Evolutionary conservation across 148 eudicot genomes (phyloP), one percentile per base, ranked within the genome.

Genomic region (Euryodendron excelsum): DNA sequence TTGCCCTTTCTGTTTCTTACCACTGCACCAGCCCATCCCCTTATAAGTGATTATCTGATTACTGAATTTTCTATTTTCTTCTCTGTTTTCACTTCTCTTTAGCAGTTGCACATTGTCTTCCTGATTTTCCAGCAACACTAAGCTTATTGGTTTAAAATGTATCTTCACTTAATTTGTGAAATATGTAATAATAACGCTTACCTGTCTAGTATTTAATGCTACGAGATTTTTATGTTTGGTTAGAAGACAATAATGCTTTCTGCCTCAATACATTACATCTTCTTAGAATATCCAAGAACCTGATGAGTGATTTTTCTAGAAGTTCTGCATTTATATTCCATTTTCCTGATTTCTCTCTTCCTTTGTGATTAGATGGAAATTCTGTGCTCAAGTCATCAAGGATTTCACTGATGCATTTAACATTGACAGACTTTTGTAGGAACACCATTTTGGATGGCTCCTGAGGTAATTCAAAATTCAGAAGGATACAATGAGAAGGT

Each of bases 391-490:
- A 63, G 21, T 53, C 66, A 41, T 61, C 74, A 33, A 21, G 53
- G 71, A 61, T 60, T 72, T 75, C 20, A 50, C 80, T 71, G 80
- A 86, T 82, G 58, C 87, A 75, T 82, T 81, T 75, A 65, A 80
- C 60, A 36, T 53, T 80, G 72, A 62, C 85, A 95, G 98, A 95
- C 98, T 47, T 95, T 95, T 87, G 98, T 95, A 74, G 98, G 98
- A 72, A 95, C 98, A 67, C 98, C 98, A 81, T 95, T 95, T 85
- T 95, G 98, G 98, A 95, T 95, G 98, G 98, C 98, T 79, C 98
- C 98, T 64, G 98, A 95, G 86, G 98, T 95, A 41, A 95, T 95
- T 84, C 97, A 95, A 80, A 95, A 95, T 83, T 86, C 98, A 34
- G 98, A 92, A 9, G 98, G 98, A 73, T 95, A 95, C 82, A 89